Base-by-base conservation (phyloP, 257 asterid species). In the Jacaranda copaia region DNA sequence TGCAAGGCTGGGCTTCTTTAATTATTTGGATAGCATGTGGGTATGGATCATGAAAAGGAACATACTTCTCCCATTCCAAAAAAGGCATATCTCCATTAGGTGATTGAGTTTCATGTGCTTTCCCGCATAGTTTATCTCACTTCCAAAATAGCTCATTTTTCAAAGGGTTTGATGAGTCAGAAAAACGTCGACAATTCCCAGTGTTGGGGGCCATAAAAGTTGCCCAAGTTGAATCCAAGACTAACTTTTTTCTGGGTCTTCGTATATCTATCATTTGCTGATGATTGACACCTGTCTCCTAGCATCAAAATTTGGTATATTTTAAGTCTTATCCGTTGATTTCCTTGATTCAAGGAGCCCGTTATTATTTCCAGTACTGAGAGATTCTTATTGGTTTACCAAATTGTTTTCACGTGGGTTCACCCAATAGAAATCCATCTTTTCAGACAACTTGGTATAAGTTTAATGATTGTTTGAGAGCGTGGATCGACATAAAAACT, bases 401-500 rank as follows among this genome's bases (percentile, higher is more conserved):
- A 77, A 84, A 71, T 59, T 46, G 72, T 42, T 58, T 80, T 87
- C 88, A 87, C 90, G 88, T 87, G 90, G 90, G 8, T 20, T 79
- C 38, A 20, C 3, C 90, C 90, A 86, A 86, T 84, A 58, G 59
- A 40, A 80, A 53, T 8, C 43, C 76, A 10, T 80, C 79, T 61
- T 67, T 84, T 15, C 61, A 16, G 77, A 19, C 81, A 68, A 73
- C 70, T 42, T 72, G 68, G 18, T 55, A 58, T 55, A 65, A 59
- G 64, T 74, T 46, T 80, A 72, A 81, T 84, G 65, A 72, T 77
- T 70, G 55, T 84, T 69, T 45, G 1, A 68, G 73, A 39, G 53
- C 48, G 36, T 48, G 76, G 42, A 61, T 59, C 70, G 18, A 68
- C 14, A n/a, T 57, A 8, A 58, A 38, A 16, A 11, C 6, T 14